Evolutionary conservation across 1,284 basidiomycete genomes (phyloP).

Genomic region (Rhodotorula sp.): DNA sequence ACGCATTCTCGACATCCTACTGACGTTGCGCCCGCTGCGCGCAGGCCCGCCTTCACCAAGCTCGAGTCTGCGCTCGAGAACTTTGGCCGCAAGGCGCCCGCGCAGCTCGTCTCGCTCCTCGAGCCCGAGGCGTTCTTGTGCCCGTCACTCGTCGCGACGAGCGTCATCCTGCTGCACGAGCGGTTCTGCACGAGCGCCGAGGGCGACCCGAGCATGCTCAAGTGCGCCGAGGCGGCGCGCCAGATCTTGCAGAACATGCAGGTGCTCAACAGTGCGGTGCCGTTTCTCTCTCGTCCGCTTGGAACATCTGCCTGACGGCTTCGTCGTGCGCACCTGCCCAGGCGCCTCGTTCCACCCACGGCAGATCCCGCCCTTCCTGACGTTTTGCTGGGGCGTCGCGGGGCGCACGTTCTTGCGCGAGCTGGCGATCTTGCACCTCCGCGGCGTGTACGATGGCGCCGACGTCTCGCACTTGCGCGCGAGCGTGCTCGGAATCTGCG

Average conservation of each 20-base stretch:
- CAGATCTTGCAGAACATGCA: conserved; percentile 37
- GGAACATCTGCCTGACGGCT: background rate
- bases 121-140: conserved; percentile 23
- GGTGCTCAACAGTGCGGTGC: conserved; percentile 26
- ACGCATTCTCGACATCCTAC: background rate
- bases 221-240: conserved; percentile 34
- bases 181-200: conserved; percentile 28
- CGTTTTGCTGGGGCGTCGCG: conserved; percentile 3
- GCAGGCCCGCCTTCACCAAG: conserved; percentile 26
- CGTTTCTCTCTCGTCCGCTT: background rate
- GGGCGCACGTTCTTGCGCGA: conserved; percentile 31
- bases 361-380: conserved; percentile 17
- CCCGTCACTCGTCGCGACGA: conserved; percentile 20
- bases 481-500: conserved; percentile 7
- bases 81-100: conserved; percentile 18
- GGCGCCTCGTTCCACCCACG: conserved; percentile 23
- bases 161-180: conserved; percentile 42
- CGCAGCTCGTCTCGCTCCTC: conserved; percentile 15
- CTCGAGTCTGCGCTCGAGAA: conserved; percentile 20
- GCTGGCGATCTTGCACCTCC: conserved; percentile 24
- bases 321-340: background rate
- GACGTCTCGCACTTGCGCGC: conserved; percentile 2
- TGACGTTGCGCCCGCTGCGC: background rate
- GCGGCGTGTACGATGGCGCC: background rate
- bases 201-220: conserved; percentile 31